Evolutionary conservation across 2,329 filamentous ascomycete genomes (phyloP), one percentile per base, ranked within the genome.

Genomic region (Laburnicola sp.): DNA sequence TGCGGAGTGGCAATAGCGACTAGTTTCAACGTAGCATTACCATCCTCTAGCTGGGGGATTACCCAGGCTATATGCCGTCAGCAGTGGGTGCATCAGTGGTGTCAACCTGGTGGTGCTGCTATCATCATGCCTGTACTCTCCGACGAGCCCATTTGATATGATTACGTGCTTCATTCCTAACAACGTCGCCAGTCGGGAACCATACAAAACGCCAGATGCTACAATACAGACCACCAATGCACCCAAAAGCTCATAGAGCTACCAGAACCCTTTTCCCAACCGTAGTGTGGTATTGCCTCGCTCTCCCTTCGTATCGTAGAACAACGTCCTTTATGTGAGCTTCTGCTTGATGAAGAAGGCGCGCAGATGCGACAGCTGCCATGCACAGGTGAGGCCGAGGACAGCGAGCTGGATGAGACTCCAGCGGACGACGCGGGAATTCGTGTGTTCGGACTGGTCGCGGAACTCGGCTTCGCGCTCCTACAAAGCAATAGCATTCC

Each of bases 331-430:
- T 76, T 84, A 99, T 53, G 94, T 97, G 73, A 99, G 86, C 83
- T 99, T 99, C 80, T 97, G 93, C 83, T 99, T 99, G 81, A 99
- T 99, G 80, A 99, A 99, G 83, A 99, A 99, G 40, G 89, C 88
- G 63, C 94, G 84, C 65, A 99, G 82, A 76, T 99, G 93, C 47
- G 91, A 96, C 40, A 99, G 81, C 76, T 99, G 94, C 94, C 94
- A 99, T 55, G 91, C 89, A 77, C 94, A 99, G 30, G 94, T 96
- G 49, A 87, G 81, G 48, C 86, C 89, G 47, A 99, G 80, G 32
- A 97, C 85, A 45, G 86, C 82, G 54, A 97, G 79, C 76, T 99
- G 94, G 62, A 97, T 87, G 59, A 97, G 69, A 61, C 94, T 93
- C 93, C 94, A 99, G 64, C 91, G 86, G 44, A 97, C 86, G 58